Base-by-base conservation (phyloP, 2,329 filamentous ascomycete genomes). In the Colletotrichum chlorophyti region DNA sequence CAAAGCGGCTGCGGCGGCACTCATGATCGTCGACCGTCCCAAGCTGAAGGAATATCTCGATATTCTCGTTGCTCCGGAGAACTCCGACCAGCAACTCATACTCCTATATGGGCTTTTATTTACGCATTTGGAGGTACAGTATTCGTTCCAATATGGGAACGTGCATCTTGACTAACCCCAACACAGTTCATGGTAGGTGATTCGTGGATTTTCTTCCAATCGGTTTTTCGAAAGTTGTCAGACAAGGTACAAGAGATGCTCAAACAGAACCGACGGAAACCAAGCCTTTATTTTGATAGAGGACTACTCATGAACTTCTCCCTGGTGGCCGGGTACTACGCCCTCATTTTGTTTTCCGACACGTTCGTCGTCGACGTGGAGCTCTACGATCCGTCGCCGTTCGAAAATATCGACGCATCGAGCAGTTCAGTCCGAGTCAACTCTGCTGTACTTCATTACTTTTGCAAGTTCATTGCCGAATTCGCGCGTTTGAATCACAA, bases 361-460 rank as follows among this genome's bases (percentile, higher is more conserved):
- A 43, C 29, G 2, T 45, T 43, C 17, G 17, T 59, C 2, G 34
- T 27, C 3, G 49, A 49, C 14, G 24, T 54, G 3, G 37, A 54
- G 1, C 37, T 55, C 10, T 59, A 59, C 26, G 51, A 59, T 11
- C 24, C 50, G 12, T 32, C 24, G 5, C 43, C 43, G 3, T 49
- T 49, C 10, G 43, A 40, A 11, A 37, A 45, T 6, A 42, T 59
- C 4, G 50, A 55, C 26, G 23, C 51, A n/a, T 21, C 21, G 14
- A 38, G 23, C 12, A 48, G 43, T 23, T 31, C 37, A 7, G 26
- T 49, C 8, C 55, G 55, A 9, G 17, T 40, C 12, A 55, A 59
- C 17, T 53, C 55, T 6, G 51, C 55, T 8, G 45, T 53, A n/a
- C 21, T 59, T 4, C 55, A 59, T 10, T 42, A 48, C 7, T 55